A percentile compares a stretch with the other conserved stretches of the same genome.
These are phyloP conservation scores for Maudiozyma bulderi DNA, from an alignment of 805 yeast species.

Conservation along the genomic window DNA sequence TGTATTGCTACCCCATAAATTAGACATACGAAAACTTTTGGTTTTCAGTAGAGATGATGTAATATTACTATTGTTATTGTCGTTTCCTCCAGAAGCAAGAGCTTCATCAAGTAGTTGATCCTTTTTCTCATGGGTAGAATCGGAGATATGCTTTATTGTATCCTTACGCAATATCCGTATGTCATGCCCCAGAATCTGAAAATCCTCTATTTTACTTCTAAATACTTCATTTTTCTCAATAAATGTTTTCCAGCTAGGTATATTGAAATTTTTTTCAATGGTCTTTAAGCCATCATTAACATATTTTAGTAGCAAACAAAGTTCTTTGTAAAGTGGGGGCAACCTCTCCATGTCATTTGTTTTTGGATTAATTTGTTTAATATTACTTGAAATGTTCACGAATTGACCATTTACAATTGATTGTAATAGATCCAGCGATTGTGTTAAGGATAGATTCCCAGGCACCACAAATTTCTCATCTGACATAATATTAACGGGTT, in stretches of 20 bases:
- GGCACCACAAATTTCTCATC: conserved; percentile 24
- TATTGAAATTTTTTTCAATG: conserved; percentile 15
- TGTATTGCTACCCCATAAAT: conserved; percentile 3
- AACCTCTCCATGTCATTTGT: conserved; percentile 6
- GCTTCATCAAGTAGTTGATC: background rate
- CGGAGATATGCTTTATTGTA: background rate
- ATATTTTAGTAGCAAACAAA: conserved; percentile 15
- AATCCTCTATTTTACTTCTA: conserved; percentile 14
- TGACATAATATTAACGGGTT: conserved; percentile 8
- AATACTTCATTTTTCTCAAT: conserved; percentile 9
- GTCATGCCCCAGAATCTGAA: conserved; percentile 24
- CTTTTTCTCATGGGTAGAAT: background rate
- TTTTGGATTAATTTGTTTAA: conserved; percentile 3
- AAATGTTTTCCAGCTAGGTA: conserved; percentile 9
- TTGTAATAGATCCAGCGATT: conserved; percentile 23
- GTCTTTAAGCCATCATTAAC: conserved; percentile 19
- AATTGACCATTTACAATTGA: conserved; percentile 20
- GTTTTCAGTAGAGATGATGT: background rate
- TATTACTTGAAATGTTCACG: conserved; percentile 9
- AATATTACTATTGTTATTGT: background rate
- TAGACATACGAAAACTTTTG: background rate
- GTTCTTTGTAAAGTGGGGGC: conserved; percentile 8
- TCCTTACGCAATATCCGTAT: conserved; percentile 17
- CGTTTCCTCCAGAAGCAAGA: background rate
- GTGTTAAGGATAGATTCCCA: conserved; percentile 20